Evolutionary conservation across 306 rosid genomes (phyloP).

Genomic region (Corylus americana): DNA sequence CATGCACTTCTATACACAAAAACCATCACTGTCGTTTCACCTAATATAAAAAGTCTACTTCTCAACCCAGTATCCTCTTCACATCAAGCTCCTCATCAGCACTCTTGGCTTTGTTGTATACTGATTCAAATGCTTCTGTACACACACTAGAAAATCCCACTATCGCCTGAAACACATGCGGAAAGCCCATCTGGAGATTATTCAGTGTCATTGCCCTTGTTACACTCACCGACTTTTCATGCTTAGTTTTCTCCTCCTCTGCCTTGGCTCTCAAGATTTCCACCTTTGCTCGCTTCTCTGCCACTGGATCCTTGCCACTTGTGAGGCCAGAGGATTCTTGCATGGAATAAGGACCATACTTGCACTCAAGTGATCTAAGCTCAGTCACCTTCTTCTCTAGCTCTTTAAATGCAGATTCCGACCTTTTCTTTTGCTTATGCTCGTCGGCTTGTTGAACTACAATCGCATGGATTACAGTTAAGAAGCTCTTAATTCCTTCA

Average conservation of each 20-base stretch:
- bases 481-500: conserved; percentile 88
- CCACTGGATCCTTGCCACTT: conserved; percentile 54
- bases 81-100: conserved; percentile 55
- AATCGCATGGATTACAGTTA: conserved; percentile 80
- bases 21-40: background rate
- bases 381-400: conserved; percentile 74
- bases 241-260: conserved; percentile 77
- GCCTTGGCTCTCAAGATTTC: conserved; percentile 66
- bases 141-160: conserved; percentile 97
- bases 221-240: conserved; percentile 73
- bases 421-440: conserved; percentile 71
- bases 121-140: conserved; percentile 71
- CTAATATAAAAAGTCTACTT: background rate
- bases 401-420: conserved; percentile 70
- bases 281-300: conserved; percentile 72
- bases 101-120: conserved; percentile 74
- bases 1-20: conserved; percentile 21
- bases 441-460: conserved; percentile 89
- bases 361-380: conserved; percentile 74
- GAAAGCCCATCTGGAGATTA: conserved; percentile 93
- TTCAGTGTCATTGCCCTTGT: conserved; percentile 88
- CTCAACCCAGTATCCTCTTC: conserved; percentile 54
- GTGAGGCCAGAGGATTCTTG: conserved; percentile 35
- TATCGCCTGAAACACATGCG: conserved; percentile 88
- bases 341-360: conserved; percentile 67